Conservation (phyloP, 345 rosid species). For the Citrus australasica region DNA sequence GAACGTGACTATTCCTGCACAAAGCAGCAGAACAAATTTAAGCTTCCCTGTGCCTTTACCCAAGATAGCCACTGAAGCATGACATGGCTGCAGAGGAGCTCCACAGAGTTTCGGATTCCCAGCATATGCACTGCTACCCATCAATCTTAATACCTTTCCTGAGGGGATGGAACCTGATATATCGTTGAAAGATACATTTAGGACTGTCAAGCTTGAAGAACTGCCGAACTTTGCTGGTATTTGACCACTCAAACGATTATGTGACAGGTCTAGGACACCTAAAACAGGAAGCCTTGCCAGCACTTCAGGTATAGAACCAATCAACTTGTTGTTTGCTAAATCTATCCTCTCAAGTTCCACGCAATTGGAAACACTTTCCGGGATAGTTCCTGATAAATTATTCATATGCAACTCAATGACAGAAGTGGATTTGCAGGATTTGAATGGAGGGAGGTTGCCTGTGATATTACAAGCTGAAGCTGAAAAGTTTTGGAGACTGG, state of each 20-base stretch:
- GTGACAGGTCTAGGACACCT: conserved; percentile 56
- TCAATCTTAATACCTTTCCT: conserved; percentile 42
- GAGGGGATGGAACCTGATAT: conserved; percentile 66
- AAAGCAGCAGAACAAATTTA: conserved; percentile 48
- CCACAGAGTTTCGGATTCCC: conserved; percentile 83
- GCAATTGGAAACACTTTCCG: conserved; percentile 56
- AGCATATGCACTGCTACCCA: conserved; percentile 59
- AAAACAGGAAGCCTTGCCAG: conserved; percentile 53
- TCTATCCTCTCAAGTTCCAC: conserved; percentile 46
- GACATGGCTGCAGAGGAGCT: conserved; percentile 60
- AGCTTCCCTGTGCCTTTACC: conserved; percentile 58
- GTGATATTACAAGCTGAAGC: conserved; percentile 65
- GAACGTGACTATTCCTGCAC: conserved; percentile 38
- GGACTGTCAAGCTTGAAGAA: conserved; percentile 39
- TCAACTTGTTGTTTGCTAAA: conserved; percentile 50
- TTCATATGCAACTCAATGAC: conserved; percentile 64
- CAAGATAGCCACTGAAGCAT: conserved; percentile 34
- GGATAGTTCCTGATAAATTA: conserved; percentile 50
- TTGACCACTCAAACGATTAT: conserved; percentile 60
- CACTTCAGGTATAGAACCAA: conserved; percentile 55
- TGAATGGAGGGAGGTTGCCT: conserved; percentile 57
- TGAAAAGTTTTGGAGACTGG: conserved; percentile 75
- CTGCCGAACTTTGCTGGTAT: conserved; percentile 50
- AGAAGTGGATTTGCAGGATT: conserved; percentile 56
- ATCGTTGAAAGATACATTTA: conserved; percentile 64